phyloP scores from a whole-genome alignment of 495 filamentous ascomycete genomes.

The Ascobolus immersus region DNA sequence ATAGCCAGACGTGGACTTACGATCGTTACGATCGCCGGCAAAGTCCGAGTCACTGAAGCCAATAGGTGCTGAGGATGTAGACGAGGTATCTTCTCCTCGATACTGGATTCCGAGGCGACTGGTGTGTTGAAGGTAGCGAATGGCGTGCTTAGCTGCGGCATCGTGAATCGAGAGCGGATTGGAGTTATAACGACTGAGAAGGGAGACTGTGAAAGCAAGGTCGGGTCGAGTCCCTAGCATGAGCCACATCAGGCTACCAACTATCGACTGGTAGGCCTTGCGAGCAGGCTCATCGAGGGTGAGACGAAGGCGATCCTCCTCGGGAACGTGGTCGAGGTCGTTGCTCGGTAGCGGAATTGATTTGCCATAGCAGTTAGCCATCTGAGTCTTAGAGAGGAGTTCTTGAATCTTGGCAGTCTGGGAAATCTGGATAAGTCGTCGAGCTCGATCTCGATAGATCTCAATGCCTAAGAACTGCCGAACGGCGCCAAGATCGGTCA shows the following conservation, averaged over 20 bases:
- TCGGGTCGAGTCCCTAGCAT: conserved; percentile 11
- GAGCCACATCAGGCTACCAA: conserved; percentile 14
- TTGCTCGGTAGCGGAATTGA: no score
- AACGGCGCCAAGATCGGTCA: conserved; percentile 5
- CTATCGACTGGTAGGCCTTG: conserved; percentile 6
- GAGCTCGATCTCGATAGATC: conserved; percentile 1
- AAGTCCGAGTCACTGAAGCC: conserved; percentile 5
- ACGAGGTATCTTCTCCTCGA: no score
- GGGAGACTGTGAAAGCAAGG: conserved; percentile 8
- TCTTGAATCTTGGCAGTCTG: background rate
- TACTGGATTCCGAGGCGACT: background rate
- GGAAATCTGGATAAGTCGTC: background rate
- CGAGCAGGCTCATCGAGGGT: no score
- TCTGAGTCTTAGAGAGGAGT: no score
- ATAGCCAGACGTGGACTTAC: conserved; percentile 7
- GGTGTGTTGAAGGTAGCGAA: conserved; percentile 7
- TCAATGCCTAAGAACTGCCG: conserved; percentile 3
- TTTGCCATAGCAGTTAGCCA: no score
- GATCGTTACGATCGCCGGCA: conserved; percentile 2
- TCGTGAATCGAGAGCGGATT: conserved; percentile 3
- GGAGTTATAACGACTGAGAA: conserved; percentile 1
- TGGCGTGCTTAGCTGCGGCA: conserved; percentile 3
- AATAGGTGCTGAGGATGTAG: background rate
- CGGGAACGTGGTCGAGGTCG: no score
- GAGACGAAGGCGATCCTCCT: no score